These are phyloP conservation scores for Claviceps spartinae DNA, from an alignment of 2,329 filamentous ascomycete species.

Conservation along the genomic window DNA sequence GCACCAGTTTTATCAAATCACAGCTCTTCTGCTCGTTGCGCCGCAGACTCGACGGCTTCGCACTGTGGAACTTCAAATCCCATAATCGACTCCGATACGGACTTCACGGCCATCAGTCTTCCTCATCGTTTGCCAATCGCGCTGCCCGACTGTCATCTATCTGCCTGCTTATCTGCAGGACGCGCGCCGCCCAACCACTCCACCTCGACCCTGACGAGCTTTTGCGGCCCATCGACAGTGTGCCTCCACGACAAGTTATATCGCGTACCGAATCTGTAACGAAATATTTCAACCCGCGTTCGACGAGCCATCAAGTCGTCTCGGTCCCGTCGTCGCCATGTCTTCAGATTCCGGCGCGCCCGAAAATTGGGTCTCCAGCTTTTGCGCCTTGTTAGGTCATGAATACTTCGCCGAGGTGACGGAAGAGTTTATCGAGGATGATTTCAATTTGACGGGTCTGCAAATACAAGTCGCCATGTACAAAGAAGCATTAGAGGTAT, in stretches of 20 bases:
- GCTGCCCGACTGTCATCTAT: too few relatives aligned
- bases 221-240: slow-evolving; percentile 2
- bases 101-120: not conserved
- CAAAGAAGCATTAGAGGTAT: slow-evolving; percentile 85
- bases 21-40: not conserved
- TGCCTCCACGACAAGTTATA: not conserved
- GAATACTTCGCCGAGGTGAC: slow-evolving; percentile 99
- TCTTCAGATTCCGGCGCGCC: slow-evolving; percentile 47
- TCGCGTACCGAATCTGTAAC: not conserved
- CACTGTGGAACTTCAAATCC: not conserved
- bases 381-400: slow-evolving; percentile 88
- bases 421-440: slow-evolving; percentile 98
- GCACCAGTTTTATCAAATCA: slow-evolving; percentile 2
- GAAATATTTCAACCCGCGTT: not conserved
- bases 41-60: not conserved
- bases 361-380: slow-evolving; percentile 97
- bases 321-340: slow-evolving; percentile 24
- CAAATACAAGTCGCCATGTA: slow-evolving; percentile 97
- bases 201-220: slow-evolving; percentile 2
- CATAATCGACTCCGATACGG: not conserved
- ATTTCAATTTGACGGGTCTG: slow-evolving; percentile 94
- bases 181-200: slow-evolving; percentile 1
- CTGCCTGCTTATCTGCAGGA: not conserved
- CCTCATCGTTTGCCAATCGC: not conserved
- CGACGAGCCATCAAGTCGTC: slow-evolving; percentile 2